A percentile compares a stretch with the other conserved stretches of the same genome.
Conservation (phyloP, 371 early-diverging fungal species). For the Coemansia sp. region DNA sequence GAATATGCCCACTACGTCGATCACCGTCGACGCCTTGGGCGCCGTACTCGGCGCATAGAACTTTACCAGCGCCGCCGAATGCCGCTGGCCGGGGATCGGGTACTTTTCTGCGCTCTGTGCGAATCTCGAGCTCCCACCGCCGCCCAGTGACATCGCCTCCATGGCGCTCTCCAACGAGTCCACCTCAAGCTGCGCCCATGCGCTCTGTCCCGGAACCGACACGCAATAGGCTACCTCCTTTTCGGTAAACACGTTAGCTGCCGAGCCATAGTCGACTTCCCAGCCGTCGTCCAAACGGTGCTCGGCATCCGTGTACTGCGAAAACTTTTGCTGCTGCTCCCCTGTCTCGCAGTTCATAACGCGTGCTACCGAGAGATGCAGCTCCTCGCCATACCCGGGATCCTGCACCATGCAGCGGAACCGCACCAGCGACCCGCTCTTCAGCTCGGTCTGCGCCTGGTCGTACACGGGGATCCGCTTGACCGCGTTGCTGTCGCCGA, state of each 20-base stretch:
- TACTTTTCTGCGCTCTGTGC: constrained; percentile 13
- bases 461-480: constrained; percentile 29
- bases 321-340: constrained; percentile 27
- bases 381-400: constrained; percentile 55
- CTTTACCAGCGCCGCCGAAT: constrained; percentile 46
- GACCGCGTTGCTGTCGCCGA: constrained; percentile 14
- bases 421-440: constrained; percentile 53
- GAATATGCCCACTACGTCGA: constrained; percentile 47
- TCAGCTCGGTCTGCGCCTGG: neutral
- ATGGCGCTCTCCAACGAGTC: constrained; percentile 17
- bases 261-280: constrained; percentile 38
- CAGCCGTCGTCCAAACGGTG: constrained; percentile 33
- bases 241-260: constrained; percentile 39
- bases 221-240: constrained; percentile 50
- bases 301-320: constrained; percentile 45
- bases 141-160: constrained; percentile 15
- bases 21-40: constrained; percentile 29
- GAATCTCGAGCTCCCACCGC: neutral
- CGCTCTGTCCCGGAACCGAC: constrained; percentile 40
- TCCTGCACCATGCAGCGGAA: constrained; percentile 65
- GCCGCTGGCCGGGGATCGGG: constrained; percentile 24
- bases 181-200: constrained; percentile 32
- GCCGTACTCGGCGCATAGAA: constrained; percentile 36
- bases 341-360: constrained; percentile 25
- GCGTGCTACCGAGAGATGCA: constrained; percentile 44